Evolutionary conservation across 179 eudicot species (phyloP), one percentile per base, ranked within the genome.

Genomic region (Beta lomatogona): DNA sequence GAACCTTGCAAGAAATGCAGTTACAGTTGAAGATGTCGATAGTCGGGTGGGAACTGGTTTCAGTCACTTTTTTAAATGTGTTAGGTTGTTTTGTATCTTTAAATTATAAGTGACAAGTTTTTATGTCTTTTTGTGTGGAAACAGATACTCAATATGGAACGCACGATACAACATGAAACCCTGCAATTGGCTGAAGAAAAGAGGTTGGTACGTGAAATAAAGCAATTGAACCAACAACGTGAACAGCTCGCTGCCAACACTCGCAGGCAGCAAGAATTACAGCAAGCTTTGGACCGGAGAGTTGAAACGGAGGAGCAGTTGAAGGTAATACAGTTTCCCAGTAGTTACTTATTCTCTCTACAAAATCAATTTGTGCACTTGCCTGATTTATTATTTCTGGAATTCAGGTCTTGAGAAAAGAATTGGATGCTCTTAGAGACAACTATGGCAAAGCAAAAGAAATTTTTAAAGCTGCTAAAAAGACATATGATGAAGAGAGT

Each of bases 111-210:
- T 77, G 45, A 25, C 54, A 63, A 61, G 36, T 4, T 63, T 50
- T 71, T 14, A 41, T 57, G n/a, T 75, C 1, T 46, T n/a, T 21
- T 9, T 60, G 58, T 76, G 69, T 71, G 75, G 45, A 84, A 85
- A 81, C 93, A 96, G 98, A 90, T 96, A 82, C 72, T 75, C 25
- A 65, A 63, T 71, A 85, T 91, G 93, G 97, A 93, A 78, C 93
- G 80, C 85, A 90, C 71, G 88, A 87, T 94, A 69, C 90, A 91
- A 83, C 99, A 96, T 79, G 97, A 96, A 85, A 96, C 98, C 55
- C 66, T 89, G 79, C 80, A 81, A 50, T 81, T 96, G 82, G 92
- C 88, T 76, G 98, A 91, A 85, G 99, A 96, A 85, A 96, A 91
- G 80, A 90, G 86, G 78, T 81, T 90, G 82, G 86, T 96, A 79